Conservation (phyloP, 2,329 filamentous ascomycete species). For the Cladophialophora yegresii region DNA sequence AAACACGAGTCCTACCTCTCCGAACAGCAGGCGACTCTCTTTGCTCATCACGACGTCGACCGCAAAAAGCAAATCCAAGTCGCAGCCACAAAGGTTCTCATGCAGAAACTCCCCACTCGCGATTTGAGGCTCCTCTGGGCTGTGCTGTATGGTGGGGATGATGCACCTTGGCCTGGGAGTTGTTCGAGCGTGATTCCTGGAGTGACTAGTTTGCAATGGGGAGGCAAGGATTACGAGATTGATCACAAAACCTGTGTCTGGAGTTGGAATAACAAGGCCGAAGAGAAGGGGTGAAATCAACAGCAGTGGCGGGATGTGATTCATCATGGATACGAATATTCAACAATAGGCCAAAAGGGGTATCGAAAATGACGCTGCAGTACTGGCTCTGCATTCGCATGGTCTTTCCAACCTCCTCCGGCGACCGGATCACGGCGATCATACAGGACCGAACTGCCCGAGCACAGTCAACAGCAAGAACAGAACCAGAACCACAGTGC, state of each 20-base stretch:
- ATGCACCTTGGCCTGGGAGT: constrained; percentile 28
- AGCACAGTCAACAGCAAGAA: constrained; percentile 25
- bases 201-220: constrained; percentile 17
- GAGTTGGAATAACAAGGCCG: constrained; percentile 4
- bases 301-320: neutral
- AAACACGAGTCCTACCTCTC: constrained; percentile 26
- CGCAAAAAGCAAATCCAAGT: constrained; percentile 29
- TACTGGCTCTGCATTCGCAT: neutral
- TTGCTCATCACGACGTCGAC: constrained; percentile 21
- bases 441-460: constrained; percentile 6
- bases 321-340: neutral
- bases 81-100: constrained; percentile 27
- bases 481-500: constrained; percentile 22
- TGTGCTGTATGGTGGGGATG: constrained; percentile 29
- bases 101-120: constrained; percentile 31
- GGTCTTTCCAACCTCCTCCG: neutral
- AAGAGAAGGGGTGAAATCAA: constrained; percentile 2
- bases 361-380: neutral
- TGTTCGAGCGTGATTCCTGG: constrained; percentile 25
- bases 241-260: constrained; percentile 1
- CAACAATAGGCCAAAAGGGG: neutral
- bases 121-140: constrained; percentile 33
- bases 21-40: constrained; percentile 19
- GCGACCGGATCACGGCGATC: neutral
- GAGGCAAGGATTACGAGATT: constrained; percentile 11